Percentiles rank a stretch among this genome's conserved stretches.
Evolutionary conservation across 202 grass and related monocot genomes (phyloP).

Genomic region (Elaeis oleifera): DNA sequence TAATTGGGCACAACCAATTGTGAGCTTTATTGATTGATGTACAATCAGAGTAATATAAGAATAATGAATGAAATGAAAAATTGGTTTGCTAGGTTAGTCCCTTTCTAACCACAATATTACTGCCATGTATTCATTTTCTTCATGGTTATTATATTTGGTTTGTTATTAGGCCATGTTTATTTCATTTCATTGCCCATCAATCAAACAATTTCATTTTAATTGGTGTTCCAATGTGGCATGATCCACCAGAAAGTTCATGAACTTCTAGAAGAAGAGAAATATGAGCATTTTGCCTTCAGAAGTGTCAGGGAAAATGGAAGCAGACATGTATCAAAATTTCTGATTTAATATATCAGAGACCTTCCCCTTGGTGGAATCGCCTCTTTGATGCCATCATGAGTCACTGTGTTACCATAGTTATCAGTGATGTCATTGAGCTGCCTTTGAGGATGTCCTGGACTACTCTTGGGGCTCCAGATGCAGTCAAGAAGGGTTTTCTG

Average conservation of each 20-base stretch:
- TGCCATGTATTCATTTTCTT: too few relatives aligned
- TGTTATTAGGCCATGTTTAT: too few relatives aligned
- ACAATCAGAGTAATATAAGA: too few relatives aligned
- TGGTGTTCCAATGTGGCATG: slow-evolving; percentile 48
- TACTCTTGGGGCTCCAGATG: slow-evolving; percentile 52
- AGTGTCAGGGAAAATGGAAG: slow-evolving; percentile 65
- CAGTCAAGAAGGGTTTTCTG: slow-evolving; percentile 40
- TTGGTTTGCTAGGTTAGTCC: too few relatives aligned
- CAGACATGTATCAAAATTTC: slow-evolving; percentile 58
- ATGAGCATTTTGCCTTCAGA: slow-evolving; percentile 62
- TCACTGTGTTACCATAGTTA: slow-evolving; percentile 61
- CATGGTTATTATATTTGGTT: too few relatives aligned
- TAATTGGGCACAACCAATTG: too few relatives aligned
- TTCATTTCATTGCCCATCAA: too few relatives aligned
- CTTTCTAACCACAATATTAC: too few relatives aligned
- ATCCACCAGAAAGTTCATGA: slow-evolving; percentile 53
- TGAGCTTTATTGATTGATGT: too few relatives aligned
- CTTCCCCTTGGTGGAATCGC: slow-evolving; percentile 50
- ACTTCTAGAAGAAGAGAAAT: slow-evolving; percentile 56
- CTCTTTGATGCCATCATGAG: slow-evolving; percentile 75
- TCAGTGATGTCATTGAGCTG: slow-evolving; percentile 81
- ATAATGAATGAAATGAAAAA: too few relatives aligned
- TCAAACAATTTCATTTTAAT: not conserved
- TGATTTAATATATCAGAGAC: slow-evolving; percentile 62
- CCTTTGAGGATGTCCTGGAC: slow-evolving; percentile 71